Base-by-base conservation (phyloP, 495 filamentous ascomycete species). In the Paragyromitra xinjiangensis region DNA sequence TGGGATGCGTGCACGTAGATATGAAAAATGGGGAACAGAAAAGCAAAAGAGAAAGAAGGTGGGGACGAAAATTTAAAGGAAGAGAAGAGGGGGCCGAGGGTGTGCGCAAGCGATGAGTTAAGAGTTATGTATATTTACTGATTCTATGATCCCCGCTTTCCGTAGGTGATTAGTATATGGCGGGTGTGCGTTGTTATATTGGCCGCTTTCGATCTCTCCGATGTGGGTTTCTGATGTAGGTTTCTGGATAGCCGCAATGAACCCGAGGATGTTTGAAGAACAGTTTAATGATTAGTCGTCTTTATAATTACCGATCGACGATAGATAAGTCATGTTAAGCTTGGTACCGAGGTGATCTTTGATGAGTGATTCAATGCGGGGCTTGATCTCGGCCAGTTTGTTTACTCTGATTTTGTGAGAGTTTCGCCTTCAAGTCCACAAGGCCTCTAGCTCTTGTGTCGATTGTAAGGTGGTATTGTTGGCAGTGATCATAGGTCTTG, bases 151-250 rank as follows among this genome's bases (percentile, higher is more conserved):
- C 62, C 45, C 48, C 61, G 34, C 62, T 67, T 73, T 73, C 19
- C 11, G 62, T 55, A 67, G 48, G 44, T 67, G 70, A 73, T 73
- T 73, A 73, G 70, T 71, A 71, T 71, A 71, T 71, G 63, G 29
- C 62, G 29, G 16, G 42, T 16, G 42, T 71, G 50, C 22, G 37
- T 70, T 70, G 55, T 55, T 73, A 39, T 64, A 72, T 65, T 61
- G 44, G 55, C 9, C 50, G 42, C 61, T 8, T 39, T 56, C 65
- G 48, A 48, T 19, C 29, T 24, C 50, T 59, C 67, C 42, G 40
- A 42, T 68, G 40, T 58, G 66, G 50, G 51, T 64, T 50, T 64
- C 19, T 22, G 44, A 42, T 68, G 40, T 58, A 51, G 50, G 51
- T 64, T 50, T 64, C 19, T 22, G 44, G 45, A 19, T 42, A 22